phyloP scores from a whole-genome alignment of 2,329 filamentous ascomycete genomes.

The Botryosphaeria agaves region DNA sequence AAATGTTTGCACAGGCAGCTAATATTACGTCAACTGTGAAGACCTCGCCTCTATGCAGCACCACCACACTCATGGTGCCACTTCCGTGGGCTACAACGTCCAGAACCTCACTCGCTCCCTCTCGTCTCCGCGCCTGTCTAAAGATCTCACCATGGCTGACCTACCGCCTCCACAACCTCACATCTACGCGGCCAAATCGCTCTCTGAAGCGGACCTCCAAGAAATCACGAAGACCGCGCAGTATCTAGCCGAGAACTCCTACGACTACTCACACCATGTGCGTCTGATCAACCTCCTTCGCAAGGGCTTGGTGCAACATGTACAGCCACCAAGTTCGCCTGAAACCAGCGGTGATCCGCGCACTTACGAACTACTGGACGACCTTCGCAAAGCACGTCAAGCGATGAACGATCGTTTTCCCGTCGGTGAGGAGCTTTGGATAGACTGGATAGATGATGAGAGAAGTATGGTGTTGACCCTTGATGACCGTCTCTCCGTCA shows the following conservation, averaged over 20 bases:
- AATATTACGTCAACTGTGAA: no score
- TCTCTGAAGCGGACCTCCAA: conserved; percentile 25
- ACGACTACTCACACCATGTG: conserved; percentile 30
- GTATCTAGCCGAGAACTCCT: conserved; percentile 27
- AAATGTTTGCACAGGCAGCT: no score
- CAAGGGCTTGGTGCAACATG: conserved; percentile 27
- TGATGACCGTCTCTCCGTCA: conserved; percentile 49
- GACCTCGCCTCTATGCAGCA: conserved; percentile 31
- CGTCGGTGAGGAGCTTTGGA: conserved; percentile 61
- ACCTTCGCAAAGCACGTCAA: conserved; percentile 33
- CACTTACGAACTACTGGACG: conserved; percentile 25
- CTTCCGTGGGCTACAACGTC: conserved; percentile 5
- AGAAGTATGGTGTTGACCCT: conserved; percentile 41
- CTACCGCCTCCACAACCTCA: conserved; percentile 24
- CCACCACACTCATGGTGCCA: conserved; percentile 8
- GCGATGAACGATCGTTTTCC: conserved; percentile 47
- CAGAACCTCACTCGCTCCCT: conserved; percentile 19
- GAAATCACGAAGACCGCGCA: conserved; percentile 25
- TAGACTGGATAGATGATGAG: conserved; percentile 60
- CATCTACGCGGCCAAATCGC: conserved; percentile 21
- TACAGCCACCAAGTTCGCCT: conserved; percentile 11
- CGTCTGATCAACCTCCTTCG: conserved; percentile 30
- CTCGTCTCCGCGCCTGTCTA: conserved; percentile 25
- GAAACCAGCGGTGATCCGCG: conserved; percentile 14
- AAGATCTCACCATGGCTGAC: conserved; percentile 30